Evolutionary conservation across 2,329 filamentous ascomycete genomes (phyloP).

Genomic region (Chaetomiaceae sp.): DNA sequence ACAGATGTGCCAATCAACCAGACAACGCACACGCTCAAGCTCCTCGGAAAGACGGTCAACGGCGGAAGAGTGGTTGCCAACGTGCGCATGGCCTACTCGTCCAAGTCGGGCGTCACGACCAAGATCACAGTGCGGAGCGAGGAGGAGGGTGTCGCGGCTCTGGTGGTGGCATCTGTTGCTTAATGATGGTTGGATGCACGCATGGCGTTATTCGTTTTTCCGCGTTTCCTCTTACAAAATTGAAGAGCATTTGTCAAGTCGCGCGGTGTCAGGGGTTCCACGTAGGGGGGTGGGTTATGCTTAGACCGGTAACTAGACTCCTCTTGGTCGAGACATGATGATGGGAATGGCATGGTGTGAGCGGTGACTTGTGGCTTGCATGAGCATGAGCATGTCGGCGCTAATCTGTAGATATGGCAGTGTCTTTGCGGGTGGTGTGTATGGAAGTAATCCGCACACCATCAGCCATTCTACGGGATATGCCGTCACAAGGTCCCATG

Average conservation of each 20-base stretch:
- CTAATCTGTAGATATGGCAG: too few species aligned
- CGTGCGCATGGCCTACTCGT: constrained; percentile 89
- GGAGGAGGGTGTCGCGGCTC: constrained; percentile 81
- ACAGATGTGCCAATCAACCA: constrained; percentile 85
- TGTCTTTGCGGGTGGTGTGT: not conserved
- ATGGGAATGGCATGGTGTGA: not conserved
- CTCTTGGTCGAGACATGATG: constrained; percentile 2
- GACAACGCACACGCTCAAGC: constrained; percentile 88
- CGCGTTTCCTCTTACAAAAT: constrained; percentile 12
- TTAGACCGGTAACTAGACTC: constrained; percentile 12
- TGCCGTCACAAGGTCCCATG: too few species aligned
- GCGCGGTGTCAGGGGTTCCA: constrained; percentile 3
- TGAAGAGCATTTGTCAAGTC: constrained; percentile 13
- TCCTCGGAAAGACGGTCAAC: constrained; percentile 90
- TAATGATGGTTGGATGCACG: constrained; percentile 40
- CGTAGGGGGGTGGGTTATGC: not conserved
- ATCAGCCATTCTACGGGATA: too few species aligned
- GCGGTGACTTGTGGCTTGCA: not conserved
- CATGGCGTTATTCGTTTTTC: constrained; percentile 23
- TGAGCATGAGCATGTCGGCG: too few species aligned
- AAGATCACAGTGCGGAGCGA: constrained; percentile 92
- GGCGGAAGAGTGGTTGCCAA: constrained; percentile 84
- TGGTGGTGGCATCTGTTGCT: constrained; percentile 80
- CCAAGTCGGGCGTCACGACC: constrained; percentile 89
- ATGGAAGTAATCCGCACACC: too few species aligned